These are phyloP conservation scores for Isabelozyma gotoi DNA, from an alignment of 805 yeast genomes.

Conservation along the genomic window DNA sequence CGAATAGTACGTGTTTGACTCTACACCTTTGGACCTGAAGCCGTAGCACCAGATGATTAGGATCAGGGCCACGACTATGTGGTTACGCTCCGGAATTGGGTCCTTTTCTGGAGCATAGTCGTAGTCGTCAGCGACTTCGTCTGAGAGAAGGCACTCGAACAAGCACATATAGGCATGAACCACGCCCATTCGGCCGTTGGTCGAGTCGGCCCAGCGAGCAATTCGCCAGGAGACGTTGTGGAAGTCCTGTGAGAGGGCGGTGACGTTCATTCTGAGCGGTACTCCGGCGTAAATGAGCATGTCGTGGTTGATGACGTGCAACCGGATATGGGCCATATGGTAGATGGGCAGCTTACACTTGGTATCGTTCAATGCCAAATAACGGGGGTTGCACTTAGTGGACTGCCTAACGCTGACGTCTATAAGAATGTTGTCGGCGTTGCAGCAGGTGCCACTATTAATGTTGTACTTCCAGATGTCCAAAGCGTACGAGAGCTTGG, in stretches of 20 bases:
- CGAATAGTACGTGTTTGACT: slow-evolving; percentile 24
- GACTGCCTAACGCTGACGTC: slow-evolving; percentile 6
- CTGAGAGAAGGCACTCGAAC: too few relatives aligned
- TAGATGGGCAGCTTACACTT: slow-evolving; percentile 25
- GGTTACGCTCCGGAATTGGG: slow-evolving; percentile 39
- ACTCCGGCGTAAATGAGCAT: slow-evolving; percentile 30
- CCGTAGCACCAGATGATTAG: slow-evolving; percentile 54
- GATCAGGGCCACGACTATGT: slow-evolving; percentile 40
- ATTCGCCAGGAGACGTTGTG: slow-evolving; percentile 50
- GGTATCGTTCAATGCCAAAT: slow-evolving; percentile 12
- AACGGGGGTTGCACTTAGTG: slow-evolving; percentile 14
- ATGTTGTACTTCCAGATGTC: slow-evolving; percentile 29
- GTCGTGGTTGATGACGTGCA: slow-evolving; percentile 30
- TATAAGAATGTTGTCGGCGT: slow-evolving; percentile 12
- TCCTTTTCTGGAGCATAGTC: slow-evolving; percentile 53
- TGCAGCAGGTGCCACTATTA: slow-evolving; percentile 16
- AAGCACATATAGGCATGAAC: slow-evolving; percentile 62
- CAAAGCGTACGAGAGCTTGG: slow-evolving; percentile 25
- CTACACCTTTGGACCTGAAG: slow-evolving; percentile 49
- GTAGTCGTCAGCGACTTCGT: too few relatives aligned
- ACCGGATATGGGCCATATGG: slow-evolving; percentile 26
- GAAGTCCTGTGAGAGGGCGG: slow-evolving; percentile 51
- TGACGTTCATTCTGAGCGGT: slow-evolving; percentile 47
- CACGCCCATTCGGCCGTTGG: slow-evolving; percentile 51
- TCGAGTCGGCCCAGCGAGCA: slow-evolving; percentile 48